These are phyloP conservation scores for Candolleomyces aberdarensis DNA, from an alignment of 768 basidiomycete genomes.

Conservation along the genomic window DNA sequence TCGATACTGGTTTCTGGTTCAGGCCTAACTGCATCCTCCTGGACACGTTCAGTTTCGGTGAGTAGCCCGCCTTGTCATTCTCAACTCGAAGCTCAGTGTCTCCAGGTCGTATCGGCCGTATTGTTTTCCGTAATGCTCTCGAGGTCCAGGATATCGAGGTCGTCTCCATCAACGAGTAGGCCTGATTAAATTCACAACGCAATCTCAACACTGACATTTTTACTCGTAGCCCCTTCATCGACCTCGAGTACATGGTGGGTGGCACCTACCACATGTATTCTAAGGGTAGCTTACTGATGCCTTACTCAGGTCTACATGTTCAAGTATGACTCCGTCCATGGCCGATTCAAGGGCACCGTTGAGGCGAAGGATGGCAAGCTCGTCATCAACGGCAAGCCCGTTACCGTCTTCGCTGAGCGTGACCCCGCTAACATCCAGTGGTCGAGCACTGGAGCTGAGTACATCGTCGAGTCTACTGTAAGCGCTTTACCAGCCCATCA, in stretches of 20 bases:
- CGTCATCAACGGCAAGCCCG: slow-evolving; percentile 71
- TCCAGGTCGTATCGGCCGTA: slow-evolving; percentile 97
- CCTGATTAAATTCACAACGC: not conserved
- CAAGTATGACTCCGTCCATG: slow-evolving; percentile 94
- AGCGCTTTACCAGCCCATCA: slow-evolving; percentile 21
- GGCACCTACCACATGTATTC: not conserved
- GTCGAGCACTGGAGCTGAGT: slow-evolving; percentile 78
- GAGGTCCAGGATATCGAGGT: slow-evolving; percentile 73
- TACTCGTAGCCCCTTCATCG: slow-evolving; percentile 84
- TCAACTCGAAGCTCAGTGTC: slow-evolving; percentile 5
- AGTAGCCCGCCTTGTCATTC: slow-evolving; percentile 19
- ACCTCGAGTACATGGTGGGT: slow-evolving; percentile 91
- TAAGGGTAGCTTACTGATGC: not conserved
- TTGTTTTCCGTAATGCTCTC: slow-evolving; percentile 94
- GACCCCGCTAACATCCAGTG: slow-evolving; percentile 87
- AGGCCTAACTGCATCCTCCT: slow-evolving; percentile 7
- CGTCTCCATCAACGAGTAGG: slow-evolving; percentile 93
- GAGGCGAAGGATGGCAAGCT: slow-evolving; percentile 88
- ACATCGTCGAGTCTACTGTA: slow-evolving; percentile 95
- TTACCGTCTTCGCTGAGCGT: slow-evolving; percentile 79
- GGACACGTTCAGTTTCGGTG: slow-evolving; percentile 64
- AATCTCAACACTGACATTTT: not conserved
- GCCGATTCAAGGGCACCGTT: slow-evolving; percentile 85
- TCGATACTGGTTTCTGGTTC: not conserved
- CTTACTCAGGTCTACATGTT: slow-evolving; percentile 90